phyloP scores from a whole-genome alignment of 306 rosid species.

The Benincasa hispida region DNA sequence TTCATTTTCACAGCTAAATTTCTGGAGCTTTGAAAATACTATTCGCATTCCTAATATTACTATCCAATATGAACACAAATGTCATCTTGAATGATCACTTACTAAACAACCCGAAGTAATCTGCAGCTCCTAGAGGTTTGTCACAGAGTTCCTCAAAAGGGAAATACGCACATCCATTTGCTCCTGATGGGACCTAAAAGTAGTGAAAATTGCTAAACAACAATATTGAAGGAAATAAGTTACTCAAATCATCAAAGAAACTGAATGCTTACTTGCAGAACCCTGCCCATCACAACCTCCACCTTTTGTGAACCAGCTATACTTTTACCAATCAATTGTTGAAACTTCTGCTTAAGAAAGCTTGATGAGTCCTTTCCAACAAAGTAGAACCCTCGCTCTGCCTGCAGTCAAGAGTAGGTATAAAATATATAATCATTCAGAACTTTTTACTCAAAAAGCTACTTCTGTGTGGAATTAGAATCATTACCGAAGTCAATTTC shows the following conservation, averaged over 20 bases:
- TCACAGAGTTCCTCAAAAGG: constrained; percentile 85
- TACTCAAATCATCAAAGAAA: neutral
- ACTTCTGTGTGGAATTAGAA: neutral
- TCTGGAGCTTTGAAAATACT: neutral
- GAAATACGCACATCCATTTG: constrained; percentile 82
- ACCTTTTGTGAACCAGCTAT: constrained; percentile 58
- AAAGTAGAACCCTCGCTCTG: constrained; percentile 75
- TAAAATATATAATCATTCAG: constrained; percentile 1
- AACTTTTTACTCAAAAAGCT: neutral
- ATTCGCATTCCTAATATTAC: neutral
- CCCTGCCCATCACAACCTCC: constrained; percentile 93
- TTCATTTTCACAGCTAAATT: neutral
- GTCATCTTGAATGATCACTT: constrained; percentile 14
- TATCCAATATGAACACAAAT: neutral
- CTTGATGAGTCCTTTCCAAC: constrained; percentile 50
- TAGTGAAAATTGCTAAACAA: constrained; percentile 1
- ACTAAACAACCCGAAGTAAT: constrained; percentile 92
- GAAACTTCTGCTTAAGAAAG: constrained; percentile 54
- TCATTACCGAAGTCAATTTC: constrained; percentile 75
- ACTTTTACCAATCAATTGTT: constrained; percentile 49
- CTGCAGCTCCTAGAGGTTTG: constrained; percentile 90
- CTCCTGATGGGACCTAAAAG: constrained; percentile 69
- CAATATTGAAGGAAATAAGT: neutral
- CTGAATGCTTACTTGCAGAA: constrained; percentile 35
- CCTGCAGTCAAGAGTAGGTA: constrained; percentile 38